A percentile compares a stretch with the other conserved stretches of the same genome.
These are phyloP conservation scores for Trichoderma guizhouense DNA, from an alignment of 2,329 filamentous ascomycete genomes.

Conservation along the genomic window DNA sequence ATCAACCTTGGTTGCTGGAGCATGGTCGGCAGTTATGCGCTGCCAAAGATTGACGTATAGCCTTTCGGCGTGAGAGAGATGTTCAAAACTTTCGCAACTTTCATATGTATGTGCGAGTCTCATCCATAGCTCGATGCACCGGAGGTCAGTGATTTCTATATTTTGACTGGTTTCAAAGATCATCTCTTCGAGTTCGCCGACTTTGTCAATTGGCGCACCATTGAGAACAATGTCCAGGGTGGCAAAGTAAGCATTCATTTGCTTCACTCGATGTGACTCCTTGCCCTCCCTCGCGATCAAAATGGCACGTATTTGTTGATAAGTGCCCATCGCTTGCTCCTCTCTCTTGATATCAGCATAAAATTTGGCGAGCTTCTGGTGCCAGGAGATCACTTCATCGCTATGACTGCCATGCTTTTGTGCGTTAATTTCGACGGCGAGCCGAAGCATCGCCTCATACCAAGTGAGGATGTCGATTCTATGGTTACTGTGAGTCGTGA, in stretches of 20 bases:
- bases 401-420: background rate
- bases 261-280: constrained; percentile 20
- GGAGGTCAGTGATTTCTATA: constrained; percentile 30
- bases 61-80: constrained; percentile 36
- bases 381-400: background rate
- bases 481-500: background rate
- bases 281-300: background rate
- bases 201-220: constrained; percentile 26
- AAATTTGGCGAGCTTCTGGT: background rate
- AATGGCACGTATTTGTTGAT: background rate
- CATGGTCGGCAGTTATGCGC: constrained; percentile 33
- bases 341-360: background rate
- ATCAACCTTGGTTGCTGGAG: constrained; percentile 30
- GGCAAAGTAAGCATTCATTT: constrained; percentile 32
- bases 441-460: background rate
- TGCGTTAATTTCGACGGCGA: background rate
- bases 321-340: background rate
- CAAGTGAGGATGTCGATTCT: background rate
- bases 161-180: constrained; percentile 35
- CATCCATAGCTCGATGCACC: constrained; percentile 35
- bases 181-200: constrained; percentile 32
- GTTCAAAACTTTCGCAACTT: constrained; percentile 22
- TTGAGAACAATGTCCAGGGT: constrained; percentile 35
- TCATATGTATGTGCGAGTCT: constrained; percentile 36
- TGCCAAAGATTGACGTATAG: constrained; percentile 41